Base-by-base conservation (phyloP, 768 basidiomycete genomes). In the Tubosaeta sp. region DNA sequence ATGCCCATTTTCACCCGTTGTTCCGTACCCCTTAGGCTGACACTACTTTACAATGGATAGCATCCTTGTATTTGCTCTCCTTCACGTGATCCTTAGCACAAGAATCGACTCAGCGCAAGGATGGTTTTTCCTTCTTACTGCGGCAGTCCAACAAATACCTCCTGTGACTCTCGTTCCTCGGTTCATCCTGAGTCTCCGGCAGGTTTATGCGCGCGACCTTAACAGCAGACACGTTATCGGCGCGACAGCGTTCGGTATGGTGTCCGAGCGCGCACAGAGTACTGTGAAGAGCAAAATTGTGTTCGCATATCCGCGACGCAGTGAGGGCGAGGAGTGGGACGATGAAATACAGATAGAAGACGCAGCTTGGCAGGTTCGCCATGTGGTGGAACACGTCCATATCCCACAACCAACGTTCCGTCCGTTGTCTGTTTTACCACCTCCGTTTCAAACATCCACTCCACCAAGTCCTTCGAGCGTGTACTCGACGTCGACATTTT, bases 401-500 rank as follows among this genome's bases (percentile, higher is more conserved):
- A 18, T 21, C 12, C n/a, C 19, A 12, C 38, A 18, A 1, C 44
- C 50, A 66, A 41, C 5, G 66, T 69, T 1, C 65, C 68, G 1
- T 45, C n/a, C 6, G 25, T 52, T n/a, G 68, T 68, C 8, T 41
- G 53, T 41, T 54, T 44, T 16, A 66, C 68, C 21, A 60, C 58
- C 11, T 66, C 66, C 44, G 66, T 36, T 13, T 41, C 21, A 0
- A 57, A 52, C 68, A 66, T 69, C 24, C 51, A 40, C 3, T 51
- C 53, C 61, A 68, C 64, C 66, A 64, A 69, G 0, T 2, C 21
- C 4, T 42, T 7, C 27, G 68, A 46, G 4, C 66, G 60, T 3
- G 58, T 53, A 6, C 56, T 59, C n/a, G 70, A 39, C 31, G 62
- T 5, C n/a, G 18, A 2, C 8, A 16, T 9, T 10, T 59, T 59